These are phyloP conservation scores for Cynanchum wilfordii DNA, from an alignment of 257 asterid species.

Conservation along the genomic window DNA sequence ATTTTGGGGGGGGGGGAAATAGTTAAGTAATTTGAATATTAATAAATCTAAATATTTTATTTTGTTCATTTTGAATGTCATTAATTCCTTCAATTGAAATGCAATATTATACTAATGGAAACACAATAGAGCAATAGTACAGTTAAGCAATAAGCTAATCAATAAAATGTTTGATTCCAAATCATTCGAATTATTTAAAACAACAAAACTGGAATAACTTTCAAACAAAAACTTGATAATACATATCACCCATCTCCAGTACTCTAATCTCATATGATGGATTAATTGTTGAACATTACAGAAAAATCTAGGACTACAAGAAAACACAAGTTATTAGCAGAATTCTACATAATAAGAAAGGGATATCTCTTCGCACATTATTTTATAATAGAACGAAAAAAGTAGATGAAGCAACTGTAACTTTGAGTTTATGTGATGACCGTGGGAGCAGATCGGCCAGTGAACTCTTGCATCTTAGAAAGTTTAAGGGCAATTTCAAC, in stretches of 20 bases:
- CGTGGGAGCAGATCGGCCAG: slow-evolving; percentile 89
- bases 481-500: slow-evolving; percentile 91
- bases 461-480: slow-evolving; percentile 84
- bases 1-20: too few relatives aligned
- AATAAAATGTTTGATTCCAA: neutral
- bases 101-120: neutral
- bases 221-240: neutral
- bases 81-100: too few relatives aligned
- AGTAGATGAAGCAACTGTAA: neutral
- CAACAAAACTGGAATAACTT: slow-evolving; percentile 1
- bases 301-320: neutral
- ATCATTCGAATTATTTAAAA: neutral
- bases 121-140: neutral
- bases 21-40: too few relatives aligned
- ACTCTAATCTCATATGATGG: slow-evolving; percentile 9
- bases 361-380: neutral
- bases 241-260: neutral
- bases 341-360: neutral
- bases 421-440: slow-evolving; percentile 56
- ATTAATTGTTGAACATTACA: neutral
- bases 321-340: neutral
- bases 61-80: too few relatives aligned
- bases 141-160: neutral
- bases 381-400: neutral
- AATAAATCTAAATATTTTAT: too few relatives aligned